Base-by-base conservation (phyloP, 495 filamentous ascomycete genomes). In the Bombardia bombarda region DNA sequence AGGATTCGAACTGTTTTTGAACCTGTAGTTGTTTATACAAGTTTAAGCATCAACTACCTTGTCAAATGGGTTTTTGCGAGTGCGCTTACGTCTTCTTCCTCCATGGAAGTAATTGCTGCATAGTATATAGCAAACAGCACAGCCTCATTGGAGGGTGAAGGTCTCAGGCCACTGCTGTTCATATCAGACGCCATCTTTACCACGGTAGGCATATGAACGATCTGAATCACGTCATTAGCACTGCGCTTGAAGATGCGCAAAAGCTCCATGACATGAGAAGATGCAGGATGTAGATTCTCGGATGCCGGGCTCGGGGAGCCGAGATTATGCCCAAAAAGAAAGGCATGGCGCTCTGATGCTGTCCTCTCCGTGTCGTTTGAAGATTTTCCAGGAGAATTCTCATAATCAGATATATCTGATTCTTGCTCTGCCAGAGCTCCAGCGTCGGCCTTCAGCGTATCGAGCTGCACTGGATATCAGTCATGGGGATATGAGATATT, bases 61-160 rank as follows among this genome's bases (percentile, higher is more conserved):
- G 32, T 34, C 16, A 3, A 14, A 30, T n/a, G 32, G 17, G 1
- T n/a, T 7, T 7, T 34, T 34, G 16, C 13, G 25, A 41, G 9
- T 20, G 40, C 26, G 49, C 65, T 49, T 40, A 66, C 66, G 57
- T 79, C 73, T 4, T 76, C 69, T 7, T 75, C 68, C 17, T 77
- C 76, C 70, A 79, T 71, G 0, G 76, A 80, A 1, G 62, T 68
- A 9, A 80, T 53, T 2, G 79, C 68, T 0, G 75, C 68, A 51
- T 79, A 81, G 52, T 78, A 81, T 4, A 81, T 75, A 0, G 76
- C 62, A 53, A 80, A 79, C 55, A 80, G 59, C 33, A 82, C 52
- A 10, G 78, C 75, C 47, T 82, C 72, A 37, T 77, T 67, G 20
- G 64, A 54, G 5, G 67, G 62, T 0, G 65, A 61, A 1, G 71